phyloP scores from a whole-genome alignment of 1,139 yeast genomes.

The Saccharomyces pastorianus region DNA sequence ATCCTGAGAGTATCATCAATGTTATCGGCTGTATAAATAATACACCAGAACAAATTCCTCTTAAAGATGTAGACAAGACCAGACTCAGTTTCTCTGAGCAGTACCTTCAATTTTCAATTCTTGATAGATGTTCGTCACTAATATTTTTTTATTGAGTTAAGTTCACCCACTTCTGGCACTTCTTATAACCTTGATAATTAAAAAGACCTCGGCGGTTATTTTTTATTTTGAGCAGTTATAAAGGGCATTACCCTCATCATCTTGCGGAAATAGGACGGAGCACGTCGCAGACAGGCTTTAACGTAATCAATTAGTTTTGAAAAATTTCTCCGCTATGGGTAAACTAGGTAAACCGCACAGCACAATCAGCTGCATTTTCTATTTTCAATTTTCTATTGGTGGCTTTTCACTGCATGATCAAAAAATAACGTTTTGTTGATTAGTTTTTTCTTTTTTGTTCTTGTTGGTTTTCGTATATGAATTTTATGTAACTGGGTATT shows the following conservation, averaged over 20 bases:
- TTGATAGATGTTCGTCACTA: not conserved
- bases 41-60: too few relatives aligned
- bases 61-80: not conserved
- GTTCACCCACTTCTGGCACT: not conserved
- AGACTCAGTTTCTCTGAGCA: not conserved
- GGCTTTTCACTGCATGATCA: not conserved
- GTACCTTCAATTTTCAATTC: too few relatives aligned
- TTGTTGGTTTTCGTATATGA: not conserved
- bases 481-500: not conserved
- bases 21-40: not conserved
- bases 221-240: not conserved
- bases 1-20: not conserved
- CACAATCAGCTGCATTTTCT: not conserved
- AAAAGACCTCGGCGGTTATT: not conserved
- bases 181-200: not conserved
- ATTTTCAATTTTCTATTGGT: not conserved
- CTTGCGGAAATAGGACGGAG: not conserved
- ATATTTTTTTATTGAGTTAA: not conserved
- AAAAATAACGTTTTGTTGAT: not conserved
- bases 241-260: not conserved
- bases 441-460: not conserved
- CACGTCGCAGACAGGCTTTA: not conserved
- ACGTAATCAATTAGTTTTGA: not conserved
- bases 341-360: not conserved
- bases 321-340: not conserved